Percentiles rank a stretch among this genome's conserved stretches.
Evolutionary conservation across 148 eudicot species (phyloP).

Genomic region (Fallopia convolvulus): DNA sequence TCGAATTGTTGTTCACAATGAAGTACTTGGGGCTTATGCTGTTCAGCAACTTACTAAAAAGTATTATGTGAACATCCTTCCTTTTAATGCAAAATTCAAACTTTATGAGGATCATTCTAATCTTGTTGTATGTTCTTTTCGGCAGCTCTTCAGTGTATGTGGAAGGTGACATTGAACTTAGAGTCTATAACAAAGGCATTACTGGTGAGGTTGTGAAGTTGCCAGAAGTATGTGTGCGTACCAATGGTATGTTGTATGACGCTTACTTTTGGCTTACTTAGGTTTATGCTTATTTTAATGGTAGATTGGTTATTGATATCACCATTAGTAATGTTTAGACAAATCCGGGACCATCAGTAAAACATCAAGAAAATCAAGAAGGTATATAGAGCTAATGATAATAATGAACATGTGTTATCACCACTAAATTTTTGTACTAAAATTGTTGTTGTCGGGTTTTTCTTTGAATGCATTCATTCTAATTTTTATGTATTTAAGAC

Average conservation of each 20-base stretch:
- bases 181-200: slow-evolving; percentile 81
- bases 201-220: slow-evolving; percentile 65
- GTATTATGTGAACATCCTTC: slow-evolving; percentile 25
- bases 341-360: not conserved
- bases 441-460: not conserved
- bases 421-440: not conserved
- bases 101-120: slow-evolving; percentile 11
- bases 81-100: not conserved
- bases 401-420: not conserved
- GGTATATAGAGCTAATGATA: not conserved
- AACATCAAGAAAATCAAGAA: not conserved
- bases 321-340: not conserved
- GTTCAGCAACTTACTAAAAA: slow-evolving; percentile 80
- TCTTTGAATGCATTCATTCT: not conserved
- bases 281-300: not conserved
- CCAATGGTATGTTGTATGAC: slow-evolving; percentile 52
- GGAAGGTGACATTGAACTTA: slow-evolving; percentile 92
- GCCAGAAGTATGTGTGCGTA: slow-evolving; percentile 84
- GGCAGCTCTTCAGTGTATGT: slow-evolving; percentile 91
- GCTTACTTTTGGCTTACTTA: not conserved
- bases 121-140: slow-evolving; percentile 5
- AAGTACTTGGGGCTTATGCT: slow-evolving; percentile 69
- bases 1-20: slow-evolving; percentile 87
- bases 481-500: not conserved
- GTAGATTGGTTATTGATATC: not conserved